Conservation (phyloP, 129 eudicot genomes). For the Mikania micrantha region DNA sequence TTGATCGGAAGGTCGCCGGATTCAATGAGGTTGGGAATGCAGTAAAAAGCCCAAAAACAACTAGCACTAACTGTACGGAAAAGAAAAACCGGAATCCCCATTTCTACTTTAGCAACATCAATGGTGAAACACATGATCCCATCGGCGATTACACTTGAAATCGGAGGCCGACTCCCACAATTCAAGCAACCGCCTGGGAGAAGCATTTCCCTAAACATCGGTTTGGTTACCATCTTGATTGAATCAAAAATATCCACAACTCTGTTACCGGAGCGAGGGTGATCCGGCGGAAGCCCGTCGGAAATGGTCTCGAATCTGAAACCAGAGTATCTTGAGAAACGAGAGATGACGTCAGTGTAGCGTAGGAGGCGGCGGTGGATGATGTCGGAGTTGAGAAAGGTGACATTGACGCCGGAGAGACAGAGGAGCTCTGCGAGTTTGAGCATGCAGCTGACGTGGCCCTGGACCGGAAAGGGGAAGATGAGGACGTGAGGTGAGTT, state of each 20-base stretch:
- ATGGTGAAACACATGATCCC: conserved; percentile 35
- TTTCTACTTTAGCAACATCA: conserved; percentile 46
- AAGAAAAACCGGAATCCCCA: conserved; percentile 36
- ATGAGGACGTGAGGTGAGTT: conserved; percentile 41
- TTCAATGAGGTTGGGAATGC: conserved; percentile 43
- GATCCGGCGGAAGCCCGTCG: conserved; percentile 50
- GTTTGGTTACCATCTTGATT: conserved; percentile 11
- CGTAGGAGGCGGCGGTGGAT: conserved; percentile 43
- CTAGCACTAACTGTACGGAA: conserved; percentile 43
- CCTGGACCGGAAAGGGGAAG: conserved; percentile 48
- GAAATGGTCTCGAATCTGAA: conserved; percentile 43
- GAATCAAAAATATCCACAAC: conserved; percentile 26
- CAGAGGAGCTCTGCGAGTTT: conserved; percentile 55
- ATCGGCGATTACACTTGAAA: conserved; percentile 45
- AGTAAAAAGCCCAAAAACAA: conserved; percentile 45
- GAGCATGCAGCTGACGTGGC: conserved; percentile 53
- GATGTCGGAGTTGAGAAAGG: conserved; percentile 43
- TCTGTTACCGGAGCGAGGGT: conserved; percentile 39
- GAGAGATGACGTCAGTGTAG: conserved; percentile 31
- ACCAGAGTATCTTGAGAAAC: conserved; percentile 40
- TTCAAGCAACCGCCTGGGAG: conserved; percentile 14
- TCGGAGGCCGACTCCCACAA: conserved; percentile 16
- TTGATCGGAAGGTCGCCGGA: conserved; percentile 47
- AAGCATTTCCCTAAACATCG: conserved; percentile 29
- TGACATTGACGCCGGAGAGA: conserved; percentile 38